Evolutionary conservation across 164 flowering plant genomes (phyloP).

Genomic region (Umbellularia californica): DNA sequence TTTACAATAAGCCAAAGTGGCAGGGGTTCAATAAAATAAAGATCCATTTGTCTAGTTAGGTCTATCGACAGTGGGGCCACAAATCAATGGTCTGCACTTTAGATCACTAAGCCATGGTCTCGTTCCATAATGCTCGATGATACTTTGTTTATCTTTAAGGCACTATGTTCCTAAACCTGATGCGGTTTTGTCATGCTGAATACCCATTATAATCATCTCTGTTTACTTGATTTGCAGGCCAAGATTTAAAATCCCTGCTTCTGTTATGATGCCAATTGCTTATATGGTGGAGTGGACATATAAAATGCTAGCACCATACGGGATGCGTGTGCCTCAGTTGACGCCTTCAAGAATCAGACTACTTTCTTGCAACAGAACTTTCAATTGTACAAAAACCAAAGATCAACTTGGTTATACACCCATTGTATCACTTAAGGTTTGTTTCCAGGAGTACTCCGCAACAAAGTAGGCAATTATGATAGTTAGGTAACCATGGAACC

Average conservation of each 20-base stretch:
- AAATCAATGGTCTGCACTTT: too few species aligned
- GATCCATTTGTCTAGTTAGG: too few species aligned
- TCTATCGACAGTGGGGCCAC: too few species aligned
- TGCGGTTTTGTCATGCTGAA: neutral
- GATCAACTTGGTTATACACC: conserved; percentile 82
- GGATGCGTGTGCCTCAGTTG: conserved; percentile 95
- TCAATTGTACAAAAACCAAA: conserved; percentile 78
- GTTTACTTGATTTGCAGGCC: conserved; percentile 63
- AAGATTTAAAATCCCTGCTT: conserved; percentile 77
- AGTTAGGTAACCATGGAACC: too few species aligned
- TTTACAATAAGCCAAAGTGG: too few species aligned
- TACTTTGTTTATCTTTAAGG: too few species aligned
- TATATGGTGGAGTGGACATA: conserved; percentile 66
- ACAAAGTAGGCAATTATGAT: neutral
- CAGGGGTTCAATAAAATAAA: too few species aligned
- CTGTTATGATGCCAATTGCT: conserved; percentile 89
- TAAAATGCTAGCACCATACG: conserved; percentile 70
- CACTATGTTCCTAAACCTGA: neutral
- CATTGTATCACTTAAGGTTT: conserved; percentile 80
- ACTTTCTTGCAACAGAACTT: conserved; percentile 73
- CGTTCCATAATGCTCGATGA: too few species aligned
- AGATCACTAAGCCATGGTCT: too few species aligned
- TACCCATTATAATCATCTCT: neutral
- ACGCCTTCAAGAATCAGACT: conserved; percentile 95
- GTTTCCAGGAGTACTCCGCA: neutral